phyloP scores from a whole-genome alignment of 176 grass and related monocot species.

The Urochloa ruziziensis region DNA sequence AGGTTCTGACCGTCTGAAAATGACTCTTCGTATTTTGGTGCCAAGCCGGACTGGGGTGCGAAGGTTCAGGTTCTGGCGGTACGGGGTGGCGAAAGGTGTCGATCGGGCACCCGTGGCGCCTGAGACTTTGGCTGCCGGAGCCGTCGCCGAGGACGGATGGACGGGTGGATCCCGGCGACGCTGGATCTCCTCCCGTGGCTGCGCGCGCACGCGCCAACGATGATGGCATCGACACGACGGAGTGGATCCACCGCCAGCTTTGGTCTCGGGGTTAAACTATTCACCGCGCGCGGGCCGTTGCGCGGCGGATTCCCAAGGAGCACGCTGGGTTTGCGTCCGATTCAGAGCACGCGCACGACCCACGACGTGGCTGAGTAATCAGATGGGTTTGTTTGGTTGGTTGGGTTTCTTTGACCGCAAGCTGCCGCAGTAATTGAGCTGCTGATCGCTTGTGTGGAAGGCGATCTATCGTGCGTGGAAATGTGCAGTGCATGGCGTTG shows the following conservation, averaged over 20 bases:
- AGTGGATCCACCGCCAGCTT: background rate
- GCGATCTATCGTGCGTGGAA: background rate
- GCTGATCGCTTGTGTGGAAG: background rate
- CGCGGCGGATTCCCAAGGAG: background rate
- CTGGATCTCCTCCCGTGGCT: background rate
- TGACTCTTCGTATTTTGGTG: too few species aligned
- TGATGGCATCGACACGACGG: background rate
- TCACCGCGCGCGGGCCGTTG: too few species aligned
- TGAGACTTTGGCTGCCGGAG: too few species aligned
- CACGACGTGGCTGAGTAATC: background rate
- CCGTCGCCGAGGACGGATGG: too few species aligned
- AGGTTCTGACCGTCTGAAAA: background rate
- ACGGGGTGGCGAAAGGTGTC: too few species aligned
- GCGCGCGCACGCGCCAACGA: background rate
- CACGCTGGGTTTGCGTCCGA: background rate
- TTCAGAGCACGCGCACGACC: background rate
- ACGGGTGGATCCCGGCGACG: too few species aligned
- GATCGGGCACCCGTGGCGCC: too few species aligned
- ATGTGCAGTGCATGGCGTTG: background rate
- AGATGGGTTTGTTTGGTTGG: too few species aligned
- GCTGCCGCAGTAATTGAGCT: background rate
- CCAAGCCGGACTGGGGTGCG: too few species aligned
- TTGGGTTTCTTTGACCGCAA: background rate
- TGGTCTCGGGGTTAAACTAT: too few species aligned
- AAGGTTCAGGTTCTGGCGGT: too few species aligned